A percentile compares a stretch with the other conserved stretches of the same genome.
Conservation (phyloP, 768 basidiomycete genomes). For the Leccinum subgranulosum region DNA sequence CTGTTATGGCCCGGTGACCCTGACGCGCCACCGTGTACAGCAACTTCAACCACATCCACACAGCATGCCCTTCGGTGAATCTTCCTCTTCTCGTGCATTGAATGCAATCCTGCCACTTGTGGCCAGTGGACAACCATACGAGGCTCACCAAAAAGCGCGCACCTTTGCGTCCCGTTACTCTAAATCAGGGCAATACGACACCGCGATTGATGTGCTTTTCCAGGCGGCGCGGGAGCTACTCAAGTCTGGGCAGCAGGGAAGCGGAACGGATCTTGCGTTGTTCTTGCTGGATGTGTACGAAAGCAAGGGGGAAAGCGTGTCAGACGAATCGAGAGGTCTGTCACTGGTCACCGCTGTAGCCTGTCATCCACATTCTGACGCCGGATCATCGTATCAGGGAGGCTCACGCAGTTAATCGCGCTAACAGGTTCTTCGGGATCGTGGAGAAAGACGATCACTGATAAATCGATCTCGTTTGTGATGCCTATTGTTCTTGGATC, state of each 20-base stretch:
- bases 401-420: conserved; percentile 88
- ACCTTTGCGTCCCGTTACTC: conserved; percentile 89
- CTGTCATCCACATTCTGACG: not conserved
- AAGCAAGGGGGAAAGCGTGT: conserved; percentile 63
- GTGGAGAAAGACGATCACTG: conserved; percentile 91
- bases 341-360: conserved; percentile 3
- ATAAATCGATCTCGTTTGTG: conserved; percentile 77
- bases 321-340: conserved; percentile 80
- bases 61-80: conserved; percentile 24
- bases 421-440: conserved; percentile 72
- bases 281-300: conserved; percentile 87
- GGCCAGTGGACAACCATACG: conserved; percentile 69
- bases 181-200: conserved; percentile 77
- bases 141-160: conserved; percentile 95
- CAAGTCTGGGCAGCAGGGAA: conserved; percentile 85
- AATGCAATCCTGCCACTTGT: conserved; percentile 76
- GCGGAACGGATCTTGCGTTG: conserved; percentile 79
- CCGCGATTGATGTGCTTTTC: conserved; percentile 91
- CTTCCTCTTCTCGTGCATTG: conserved; percentile 61
- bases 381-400: conserved; percentile 45
- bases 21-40: not conserved
- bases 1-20: not conserved
- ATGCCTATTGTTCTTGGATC: conserved; percentile 6
- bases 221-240: conserved; percentile 84
- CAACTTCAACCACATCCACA: conserved; percentile 9